Conservation (phyloP, 2,329 filamentous ascomycete species). For the Helotiales sp. region DNA sequence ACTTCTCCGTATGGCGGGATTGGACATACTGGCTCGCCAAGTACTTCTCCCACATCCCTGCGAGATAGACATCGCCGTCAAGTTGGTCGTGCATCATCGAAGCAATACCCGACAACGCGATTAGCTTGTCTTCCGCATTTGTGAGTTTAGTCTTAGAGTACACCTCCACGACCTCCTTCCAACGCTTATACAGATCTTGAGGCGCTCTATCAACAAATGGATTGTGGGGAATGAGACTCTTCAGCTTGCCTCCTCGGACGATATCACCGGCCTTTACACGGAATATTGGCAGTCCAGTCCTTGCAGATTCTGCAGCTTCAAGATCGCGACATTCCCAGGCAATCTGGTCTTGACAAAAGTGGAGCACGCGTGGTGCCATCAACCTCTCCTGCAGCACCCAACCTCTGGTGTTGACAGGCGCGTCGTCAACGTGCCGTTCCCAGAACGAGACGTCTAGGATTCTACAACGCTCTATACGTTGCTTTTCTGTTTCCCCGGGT, state of each 20-base stretch:
- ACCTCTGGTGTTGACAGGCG: not conserved
- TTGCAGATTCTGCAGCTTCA: not conserved
- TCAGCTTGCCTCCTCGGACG: not conserved
- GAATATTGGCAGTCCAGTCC: not conserved
- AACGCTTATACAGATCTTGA: not conserved
- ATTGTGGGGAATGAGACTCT: not conserved
- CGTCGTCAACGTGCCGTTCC: not conserved
- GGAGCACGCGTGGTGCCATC: not conserved
- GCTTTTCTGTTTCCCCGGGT: not conserved
- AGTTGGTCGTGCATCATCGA: not conserved
- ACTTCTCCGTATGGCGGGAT: too few relatives aligned
- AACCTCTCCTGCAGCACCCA: not conserved
- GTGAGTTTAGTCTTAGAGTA: not conserved
- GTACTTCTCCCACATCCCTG: not conserved
- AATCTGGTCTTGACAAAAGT: not conserved
- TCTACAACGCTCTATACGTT: not conserved
- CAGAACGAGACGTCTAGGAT: not conserved
- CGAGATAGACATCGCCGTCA: not conserved
- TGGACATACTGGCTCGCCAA: not conserved
- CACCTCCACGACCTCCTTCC: not conserved
- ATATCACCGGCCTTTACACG: not conserved
- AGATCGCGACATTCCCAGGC: not conserved
- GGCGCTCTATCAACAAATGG: not conserved
- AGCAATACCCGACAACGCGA: not conserved
- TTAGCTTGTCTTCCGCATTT: not conserved